Evolutionary conservation across 345 rosid genomes (phyloP).

Genomic region (Capsella bursapastoris): DNA sequence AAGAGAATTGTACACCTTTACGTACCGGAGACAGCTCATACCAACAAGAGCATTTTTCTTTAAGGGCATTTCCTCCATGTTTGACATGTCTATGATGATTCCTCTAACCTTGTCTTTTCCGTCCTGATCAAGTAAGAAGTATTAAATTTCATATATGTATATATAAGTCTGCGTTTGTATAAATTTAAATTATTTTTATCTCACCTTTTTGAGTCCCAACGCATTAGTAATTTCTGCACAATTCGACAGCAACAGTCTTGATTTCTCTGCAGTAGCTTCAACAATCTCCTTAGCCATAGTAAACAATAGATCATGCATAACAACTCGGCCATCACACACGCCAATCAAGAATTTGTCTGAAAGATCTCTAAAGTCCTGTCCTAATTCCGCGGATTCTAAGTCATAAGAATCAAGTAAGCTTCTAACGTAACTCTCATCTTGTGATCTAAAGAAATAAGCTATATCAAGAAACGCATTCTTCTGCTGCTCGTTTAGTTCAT

Average conservation of each 20-base stretch:
- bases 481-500: background rate
- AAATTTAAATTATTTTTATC: background rate
- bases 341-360: constrained; percentile 32
- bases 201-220: constrained; percentile 11
- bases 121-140: constrained; percentile 19
- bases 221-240: background rate
- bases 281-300: constrained; percentile 23
- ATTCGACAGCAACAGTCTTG: constrained; percentile 18
- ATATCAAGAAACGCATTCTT: constrained; percentile 48
- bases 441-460: constrained; percentile 41
- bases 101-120: constrained; percentile 36
- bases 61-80: background rate
- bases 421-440: background rate
- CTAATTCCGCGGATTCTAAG: background rate
- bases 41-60: background rate
- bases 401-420: constrained; percentile 18
- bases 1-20: constrained; percentile 30
- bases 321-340: background rate
- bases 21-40: constrained; percentile 41
- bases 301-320: constrained; percentile 40
- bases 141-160: too few relatives aligned
- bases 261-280: background rate
- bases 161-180: background rate
- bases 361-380: constrained; percentile 3
- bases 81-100: constrained; percentile 28